Base-by-base conservation (phyloP, 2,329 filamentous ascomycete genomes). In the Penicillium sclerotiorum region DNA sequence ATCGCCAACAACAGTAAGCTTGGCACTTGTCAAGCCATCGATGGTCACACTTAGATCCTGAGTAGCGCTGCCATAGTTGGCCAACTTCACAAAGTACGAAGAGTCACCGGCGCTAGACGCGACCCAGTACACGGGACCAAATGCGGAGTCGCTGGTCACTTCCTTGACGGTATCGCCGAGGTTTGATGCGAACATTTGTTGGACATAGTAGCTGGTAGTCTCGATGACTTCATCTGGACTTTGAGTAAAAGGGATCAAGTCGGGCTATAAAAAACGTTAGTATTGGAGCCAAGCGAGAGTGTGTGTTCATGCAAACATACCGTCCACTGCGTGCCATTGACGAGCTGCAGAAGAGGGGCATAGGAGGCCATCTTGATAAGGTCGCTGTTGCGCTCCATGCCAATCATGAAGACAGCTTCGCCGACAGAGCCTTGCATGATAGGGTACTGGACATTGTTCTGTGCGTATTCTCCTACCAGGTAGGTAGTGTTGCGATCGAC, bases 331-430 rank as follows among this genome's bases (percentile, higher is more conserved):
- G 63, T 60, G 45, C 59, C 55, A 53, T 66, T 58, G 30, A 57
- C 58, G 23, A 65, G 58, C 47, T 69, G 61, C 20, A 69, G 42
- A 23, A 61, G 51, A 1, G 64, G 65, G 2, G 66, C 66, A 50
- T 66, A 70, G 17, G 52, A 52, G 6, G 58, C 63, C 45, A 65
- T 53, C 45, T 63, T 66, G 13, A 70, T 63, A 1, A 65, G 52
- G 32, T 69, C 60, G 9, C 64, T 61, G 50, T 70, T 69, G 13
- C 66, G 52, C 53, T 65, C 61, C 22, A 60, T 41, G 8, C 83
- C 80, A 51, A 87, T 78, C 25, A 86, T 73, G 40, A 77, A 83
- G 11, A 87, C 74, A n/a, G 82, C 83, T 63, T 88, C 84, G 8
- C 77, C 79, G 2, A 87, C 81, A n/a, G 79, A 73, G 21, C 83